Percentiles rank a stretch among this genome's conserved stretches.
These are phyloP conservation scores for Auriscalpium vulgare DNA, from an alignment of 768 basidiomycete genomes.

Conservation along the genomic window DNA sequence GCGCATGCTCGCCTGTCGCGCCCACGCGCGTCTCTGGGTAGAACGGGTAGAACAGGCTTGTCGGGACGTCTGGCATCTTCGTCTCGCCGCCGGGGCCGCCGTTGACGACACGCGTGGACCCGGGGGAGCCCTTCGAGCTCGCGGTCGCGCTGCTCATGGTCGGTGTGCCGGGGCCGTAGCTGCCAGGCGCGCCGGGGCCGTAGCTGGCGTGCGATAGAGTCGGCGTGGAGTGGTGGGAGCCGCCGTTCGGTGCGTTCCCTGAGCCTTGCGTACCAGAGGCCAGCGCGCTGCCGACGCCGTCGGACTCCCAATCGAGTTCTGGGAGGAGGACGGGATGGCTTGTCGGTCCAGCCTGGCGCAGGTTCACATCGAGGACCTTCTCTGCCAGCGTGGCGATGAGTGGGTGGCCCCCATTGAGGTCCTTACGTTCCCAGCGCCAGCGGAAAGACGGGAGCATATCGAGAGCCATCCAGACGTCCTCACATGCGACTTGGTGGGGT, in stretches of 20 bases:
- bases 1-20: slow-evolving; percentile 2
- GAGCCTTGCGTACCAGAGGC: slow-evolving; percentile 1
- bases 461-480: slow-evolving; percentile 82
- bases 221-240: slow-evolving; percentile 22
- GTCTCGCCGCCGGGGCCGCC: slow-evolving; percentile 11
- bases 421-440: slow-evolving; percentile 89
- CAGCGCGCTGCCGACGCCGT: slow-evolving; percentile 20
- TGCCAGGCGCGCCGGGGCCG: slow-evolving; percentile 13
- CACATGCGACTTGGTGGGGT: slow-evolving; percentile 54
- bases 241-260: not conserved
- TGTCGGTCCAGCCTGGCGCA: slow-evolving; percentile 47
- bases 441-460: slow-evolving; percentile 85
- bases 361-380: slow-evolving; percentile 66
- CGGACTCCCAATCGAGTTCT: slow-evolving; percentile 40
- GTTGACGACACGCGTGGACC: not conserved
- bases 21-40: slow-evolving; percentile 42
- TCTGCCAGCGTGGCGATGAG: slow-evolving; percentile 77
- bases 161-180: slow-evolving; percentile 22
- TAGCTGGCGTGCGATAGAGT: slow-evolving; percentile 27
- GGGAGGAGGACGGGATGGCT: slow-evolving; percentile 30
- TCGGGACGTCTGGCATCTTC: slow-evolving; percentile 57
- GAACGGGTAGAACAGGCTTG: slow-evolving; percentile 71
- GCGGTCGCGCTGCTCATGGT: slow-evolving; percentile 8
- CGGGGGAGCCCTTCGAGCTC: slow-evolving; percentile 1
- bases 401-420: slow-evolving; percentile 73